Evolutionary conservation across 441 rosid species (phyloP).

Genomic region (Capsella rubella): DNA sequence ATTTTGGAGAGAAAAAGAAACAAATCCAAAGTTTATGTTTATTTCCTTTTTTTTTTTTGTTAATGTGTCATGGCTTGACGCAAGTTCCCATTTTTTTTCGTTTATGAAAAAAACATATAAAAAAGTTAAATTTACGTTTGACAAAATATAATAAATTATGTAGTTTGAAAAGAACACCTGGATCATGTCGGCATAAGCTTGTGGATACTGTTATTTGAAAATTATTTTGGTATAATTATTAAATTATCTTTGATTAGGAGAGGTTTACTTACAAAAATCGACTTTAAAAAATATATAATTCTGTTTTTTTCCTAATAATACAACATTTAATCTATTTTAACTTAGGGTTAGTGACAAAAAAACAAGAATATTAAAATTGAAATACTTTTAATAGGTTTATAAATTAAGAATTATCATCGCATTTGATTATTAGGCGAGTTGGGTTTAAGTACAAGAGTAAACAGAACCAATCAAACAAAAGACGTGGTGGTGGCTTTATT

Average conservation of each 20-base stretch:
- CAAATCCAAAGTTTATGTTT: neutral
- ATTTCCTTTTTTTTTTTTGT: neutral
- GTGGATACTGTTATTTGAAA: neutral
- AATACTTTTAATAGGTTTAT: too few relatives aligned
- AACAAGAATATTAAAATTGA: too few relatives aligned
- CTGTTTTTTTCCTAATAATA: too few relatives aligned
- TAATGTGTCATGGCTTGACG: conserved; percentile 13
- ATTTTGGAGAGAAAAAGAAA: neutral
- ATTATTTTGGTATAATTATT: neutral
- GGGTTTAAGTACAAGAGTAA: neutral
- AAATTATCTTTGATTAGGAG: too few relatives aligned
- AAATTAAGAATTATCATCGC: too few relatives aligned
- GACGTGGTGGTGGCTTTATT: neutral
- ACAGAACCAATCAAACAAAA: too few relatives aligned
- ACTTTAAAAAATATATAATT: too few relatives aligned
- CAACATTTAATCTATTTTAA: too few relatives aligned
- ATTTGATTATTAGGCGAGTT: neutral
- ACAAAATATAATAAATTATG: conserved; percentile 1
- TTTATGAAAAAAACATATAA: neutral
- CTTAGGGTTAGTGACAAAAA: too few relatives aligned
- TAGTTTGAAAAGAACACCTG: neutral
- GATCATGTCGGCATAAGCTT: conserved; percentile 12
- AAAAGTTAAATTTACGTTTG: conserved; percentile 1
- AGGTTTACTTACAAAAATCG: too few relatives aligned
- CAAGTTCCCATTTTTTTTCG: neutral